Base-by-base conservation (phyloP, 75 land plant genomes). In the Gnetum montanum region DNA sequence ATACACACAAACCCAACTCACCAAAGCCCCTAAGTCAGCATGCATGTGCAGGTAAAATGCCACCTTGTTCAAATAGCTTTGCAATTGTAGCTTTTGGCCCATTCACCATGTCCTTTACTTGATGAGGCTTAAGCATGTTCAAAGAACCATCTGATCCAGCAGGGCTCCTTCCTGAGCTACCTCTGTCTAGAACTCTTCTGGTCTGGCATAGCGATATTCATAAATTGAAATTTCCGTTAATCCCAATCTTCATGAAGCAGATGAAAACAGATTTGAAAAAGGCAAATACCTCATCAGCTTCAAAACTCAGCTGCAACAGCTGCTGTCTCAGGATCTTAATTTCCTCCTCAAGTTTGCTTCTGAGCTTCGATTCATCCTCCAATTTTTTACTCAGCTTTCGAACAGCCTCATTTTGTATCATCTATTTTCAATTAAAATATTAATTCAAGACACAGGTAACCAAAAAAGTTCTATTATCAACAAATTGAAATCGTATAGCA, bases 41-140 rank as follows among this genome's bases (percentile, higher is more conserved):
- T 41, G 43, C n/a, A n/a, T n/a, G n/a, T n/a, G n/a, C n/a, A n/a
- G n/a, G n/a, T n/a, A 41, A 18, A 52, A 16, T 20, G 38, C 8
- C 46, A 84, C 94, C 94, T 81, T 88, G 94, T 60, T 88, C 94
- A 66, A 88, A 85, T 34, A 88, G 79, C 55, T 81, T 88, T 15
- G 82, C 94, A 27, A 88, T 68, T 43, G 94, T 77, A 19, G 90
- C 70, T 65, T 74, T 75, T 8, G 74, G 77, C 15, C 90, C 89
- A 64, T 81, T 73, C 54, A 41, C 71, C 46, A 74, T 38, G 31
- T 75, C 85, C 58, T 41, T 68, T 12, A 48, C 54, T 43, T 80
- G 80, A 44, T 57, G 54, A 23, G 72, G 60, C 65, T 63, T 84
- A 41, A 69, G 70, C 59, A 74, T 73, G 46, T 56, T 41, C 63